Percentiles rank a stretch among this genome's conserved stretches.
Conservation (phyloP, 1,284 basidiomycete species). For the Irpex rosettiformis region DNA sequence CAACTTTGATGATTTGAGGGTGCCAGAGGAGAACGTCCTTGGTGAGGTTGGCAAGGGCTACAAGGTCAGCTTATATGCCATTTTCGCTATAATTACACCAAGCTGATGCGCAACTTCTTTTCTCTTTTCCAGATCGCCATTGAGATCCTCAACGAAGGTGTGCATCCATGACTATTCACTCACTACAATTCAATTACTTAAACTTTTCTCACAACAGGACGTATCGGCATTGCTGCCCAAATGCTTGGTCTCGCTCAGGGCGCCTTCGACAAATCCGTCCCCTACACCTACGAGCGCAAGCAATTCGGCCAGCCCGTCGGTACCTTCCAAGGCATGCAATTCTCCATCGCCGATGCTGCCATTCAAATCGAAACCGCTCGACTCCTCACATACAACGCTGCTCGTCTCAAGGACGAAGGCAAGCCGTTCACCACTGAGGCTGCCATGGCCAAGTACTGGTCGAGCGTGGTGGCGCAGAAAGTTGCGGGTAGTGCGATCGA, state of each 20-base stretch:
- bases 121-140: slow-evolving; percentile 71
- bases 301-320: slow-evolving; percentile 95
- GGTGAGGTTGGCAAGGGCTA: slow-evolving; percentile 94
- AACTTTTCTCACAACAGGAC: slow-evolving; percentile 39
- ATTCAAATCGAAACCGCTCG: slow-evolving; percentile 92
- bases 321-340: slow-evolving; percentile 93
- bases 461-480: slow-evolving; percentile 85
- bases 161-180: neutral
- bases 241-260: slow-evolving; percentile 98
- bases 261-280: slow-evolving; percentile 90
- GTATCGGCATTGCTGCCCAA: slow-evolving; percentile 96
- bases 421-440: slow-evolving; percentile 88
- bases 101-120: neutral
- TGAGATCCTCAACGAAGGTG: slow-evolving; percentile 94
- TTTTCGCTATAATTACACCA: too few species aligned
- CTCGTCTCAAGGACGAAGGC: slow-evolving; percentile 90
- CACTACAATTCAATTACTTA: neutral
- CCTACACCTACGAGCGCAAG: slow-evolving; percentile 89
- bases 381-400: slow-evolving; percentile 95
- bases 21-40: slow-evolving; percentile 92
- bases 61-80: slow-evolving; percentile 56
- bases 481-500: slow-evolving; percentile 92
- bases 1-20: slow-evolving; percentile 92
- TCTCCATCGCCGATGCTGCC: slow-evolving; percentile 90
- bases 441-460: slow-evolving; percentile 94